phyloP scores from a whole-genome alignment of 805 yeast species.

The Saccharomyces mikatae region DNA sequence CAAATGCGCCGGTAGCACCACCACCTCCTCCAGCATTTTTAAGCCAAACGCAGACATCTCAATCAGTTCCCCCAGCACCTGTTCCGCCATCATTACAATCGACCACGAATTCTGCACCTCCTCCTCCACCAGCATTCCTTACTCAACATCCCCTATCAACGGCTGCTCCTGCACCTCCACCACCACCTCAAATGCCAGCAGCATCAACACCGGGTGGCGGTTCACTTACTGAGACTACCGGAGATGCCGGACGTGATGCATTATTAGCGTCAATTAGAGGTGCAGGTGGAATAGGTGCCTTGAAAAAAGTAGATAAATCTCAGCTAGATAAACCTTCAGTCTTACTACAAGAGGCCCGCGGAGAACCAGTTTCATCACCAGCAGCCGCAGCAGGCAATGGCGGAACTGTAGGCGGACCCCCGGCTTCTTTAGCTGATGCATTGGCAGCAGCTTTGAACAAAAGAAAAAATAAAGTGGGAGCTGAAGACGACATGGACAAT shows the following conservation, averaged over 20 bases:
- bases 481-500: slow-evolving; percentile 82
- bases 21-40: slow-evolving; percentile 16
- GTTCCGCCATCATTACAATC: slow-evolving; percentile 1
- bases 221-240: slow-evolving; percentile 24
- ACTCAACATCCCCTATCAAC: slow-evolving; percentile 7
- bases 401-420: slow-evolving; percentile 42
- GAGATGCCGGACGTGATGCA: slow-evolving; percentile 65
- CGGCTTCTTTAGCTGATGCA: slow-evolving; percentile 75
- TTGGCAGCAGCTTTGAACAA: slow-evolving; percentile 76
- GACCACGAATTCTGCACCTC: slow-evolving; percentile 8
- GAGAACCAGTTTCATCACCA: slow-evolving; percentile 39
- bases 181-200: slow-evolving; percentile 7
- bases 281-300: slow-evolving; percentile 61
- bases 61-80: slow-evolving; percentile 12
- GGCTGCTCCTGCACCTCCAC: slow-evolving; percentile 7
- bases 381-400: slow-evolving; percentile 31
- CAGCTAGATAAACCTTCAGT: slow-evolving; percentile 76
- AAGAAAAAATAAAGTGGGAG: slow-evolving; percentile 82
- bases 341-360: slow-evolving; percentile 60
- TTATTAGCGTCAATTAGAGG: slow-evolving; percentile 78
- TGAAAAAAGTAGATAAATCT: slow-evolving; percentile 73
- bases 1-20: slow-evolving; percentile 14
- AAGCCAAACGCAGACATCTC: slow-evolving; percentile 2
- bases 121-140: slow-evolving; percentile 14
- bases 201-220: slow-evolving; percentile 2